These are phyloP conservation scores for Coemansia guatemalensis DNA, from an alignment of 192 early-diverging fungal species.

Conservation along the genomic window DNA sequence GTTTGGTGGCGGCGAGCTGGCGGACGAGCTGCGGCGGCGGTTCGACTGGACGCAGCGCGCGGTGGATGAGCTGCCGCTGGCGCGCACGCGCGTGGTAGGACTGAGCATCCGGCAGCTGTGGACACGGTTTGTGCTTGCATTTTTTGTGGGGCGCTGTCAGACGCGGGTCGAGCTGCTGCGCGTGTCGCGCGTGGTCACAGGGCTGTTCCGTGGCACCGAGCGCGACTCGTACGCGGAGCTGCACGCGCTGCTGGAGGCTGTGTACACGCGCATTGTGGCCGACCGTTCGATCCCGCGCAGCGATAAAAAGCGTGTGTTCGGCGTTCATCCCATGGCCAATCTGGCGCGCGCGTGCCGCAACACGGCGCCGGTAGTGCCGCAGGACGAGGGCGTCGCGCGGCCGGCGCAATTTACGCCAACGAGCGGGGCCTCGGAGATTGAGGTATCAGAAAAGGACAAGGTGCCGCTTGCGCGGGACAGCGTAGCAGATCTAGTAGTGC, in stretches of 20 bases:
- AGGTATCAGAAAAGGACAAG: neutral
- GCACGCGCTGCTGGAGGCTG: conserved; percentile 24
- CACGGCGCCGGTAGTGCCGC: conserved; percentile 9
- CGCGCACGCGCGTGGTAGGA: conserved; percentile 27
- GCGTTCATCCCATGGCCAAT: conserved; percentile 24
- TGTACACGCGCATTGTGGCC: conserved; percentile 31
- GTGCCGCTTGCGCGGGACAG: conserved; percentile 16
- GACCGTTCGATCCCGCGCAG: conserved; percentile 19
- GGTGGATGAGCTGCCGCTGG: conserved; percentile 17
- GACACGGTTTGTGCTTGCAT: conserved; percentile 47
- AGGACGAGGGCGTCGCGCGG: conserved; percentile 15
- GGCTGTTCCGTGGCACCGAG: conserved; percentile 34
- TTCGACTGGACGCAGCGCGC: conserved; percentile 47
- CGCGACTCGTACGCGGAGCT: conserved; percentile 45
- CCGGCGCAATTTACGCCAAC: conserved; percentile 23
- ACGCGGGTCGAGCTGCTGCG: conserved; percentile 28
- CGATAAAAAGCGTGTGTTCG: conserved; percentile 40
- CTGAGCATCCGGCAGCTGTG: conserved; percentile 46
- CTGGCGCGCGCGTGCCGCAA: conserved; percentile 29
- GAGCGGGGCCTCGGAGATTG: too few relatives aligned
- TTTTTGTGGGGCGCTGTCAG: conserved; percentile 38
- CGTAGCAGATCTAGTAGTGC: conserved; percentile 28
- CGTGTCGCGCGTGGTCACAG: conserved; percentile 17
- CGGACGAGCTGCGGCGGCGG: conserved; percentile 27
- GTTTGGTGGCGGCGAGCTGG: conserved; percentile 35